Evolutionary conservation across 306 rosid genomes (phyloP), one percentile per base, ranked within the genome.

Genomic region (Trifolium dubium): DNA sequence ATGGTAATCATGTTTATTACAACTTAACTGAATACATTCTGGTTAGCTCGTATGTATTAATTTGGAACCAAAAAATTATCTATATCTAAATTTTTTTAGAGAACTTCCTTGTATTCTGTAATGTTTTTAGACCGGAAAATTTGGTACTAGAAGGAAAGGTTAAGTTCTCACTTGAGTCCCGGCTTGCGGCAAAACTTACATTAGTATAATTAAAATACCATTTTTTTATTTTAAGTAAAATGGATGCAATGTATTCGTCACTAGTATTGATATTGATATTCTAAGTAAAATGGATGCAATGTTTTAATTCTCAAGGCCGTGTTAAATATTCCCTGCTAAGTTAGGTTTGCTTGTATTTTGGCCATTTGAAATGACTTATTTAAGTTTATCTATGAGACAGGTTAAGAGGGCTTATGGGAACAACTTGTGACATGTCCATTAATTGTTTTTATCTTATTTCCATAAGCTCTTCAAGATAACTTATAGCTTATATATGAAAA

Each of bases 1-100:
- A 84, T 79, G 88, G 86, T 89, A 92, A 84, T 82, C 79, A 41
- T 64, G 47, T 71, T 69, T 79, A 66, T 62, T 49, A 0, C 1
- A 31, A 68, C 62, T 47, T 72, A 40, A 23, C 23, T 10, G 19
- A 69, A 49, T 69, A 37, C 69, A 66, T 76, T 74, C 5, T 67
- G 32, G 69, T 80, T 49, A 69, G 28, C 74, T 73, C 71, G 7
- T 46, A 67, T 79, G 80, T 80, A 73, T 30, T 56, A 55, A 40
- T 53, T 75, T 67, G 50, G 28, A 17, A 53, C 58, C 69, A 34
- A 37, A 62, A 70, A 18, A 41, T 64, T 32, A 59, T 17, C 34
- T n/a, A 32, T 72, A 56, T 64, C 73, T 68, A 61, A 46, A 19
- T 14, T 80, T 69, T 73, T 3, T 35, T 14, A 19, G 51, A 77